A percentile compares a stretch with the other conserved stretches of the same genome.
phyloP scores from a whole-genome alignment of 768 basidiomycete genomes.

The Termitomyces sp. region DNA sequence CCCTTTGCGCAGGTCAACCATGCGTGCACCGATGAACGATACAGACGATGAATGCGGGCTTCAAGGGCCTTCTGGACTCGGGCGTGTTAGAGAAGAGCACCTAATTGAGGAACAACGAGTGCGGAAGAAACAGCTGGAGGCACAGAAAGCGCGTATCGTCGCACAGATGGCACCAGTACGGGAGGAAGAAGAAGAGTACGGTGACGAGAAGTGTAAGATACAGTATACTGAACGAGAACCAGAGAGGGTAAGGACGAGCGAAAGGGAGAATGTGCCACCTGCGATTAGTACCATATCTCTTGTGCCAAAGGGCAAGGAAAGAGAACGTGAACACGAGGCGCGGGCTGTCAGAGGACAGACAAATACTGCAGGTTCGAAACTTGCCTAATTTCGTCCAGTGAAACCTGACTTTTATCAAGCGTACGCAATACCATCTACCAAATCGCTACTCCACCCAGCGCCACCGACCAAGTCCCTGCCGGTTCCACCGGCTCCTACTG shows the following conservation, averaged over 20 bases:
- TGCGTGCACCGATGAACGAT: slow-evolving; percentile 37
- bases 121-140: slow-evolving; percentile 74
- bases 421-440: slow-evolving; percentile 5
- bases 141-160: slow-evolving; percentile 90
- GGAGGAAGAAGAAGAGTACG: slow-evolving; percentile 35
- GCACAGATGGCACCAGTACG: slow-evolving; percentile 82
- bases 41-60: slow-evolving; percentile 33
- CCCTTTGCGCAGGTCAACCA: slow-evolving; percentile 42
- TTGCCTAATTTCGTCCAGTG: background rate
- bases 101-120: slow-evolving; percentile 28
- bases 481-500: slow-evolving; percentile 12
- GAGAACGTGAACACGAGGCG: slow-evolving; percentile 8
- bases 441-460: slow-evolving; percentile 9
- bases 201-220: slow-evolving; percentile 17
- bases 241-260: slow-evolving; percentile 17
- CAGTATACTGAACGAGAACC: slow-evolving; percentile 19
- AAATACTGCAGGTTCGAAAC: slow-evolving; percentile 1
- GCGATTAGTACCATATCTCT: slow-evolving; percentile 1
- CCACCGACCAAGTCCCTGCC: slow-evolving; percentile 8
- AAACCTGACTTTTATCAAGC: background rate
- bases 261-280: slow-evolving; percentile 27
- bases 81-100: slow-evolving; percentile 21
- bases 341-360: slow-evolving; percentile 5
- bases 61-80: slow-evolving; percentile 14
- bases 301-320: slow-evolving; percentile 10